Evolutionary conservation across 176 grass and related monocot genomes (phyloP).

Genomic region (Bonia amplexicaulis): DNA sequence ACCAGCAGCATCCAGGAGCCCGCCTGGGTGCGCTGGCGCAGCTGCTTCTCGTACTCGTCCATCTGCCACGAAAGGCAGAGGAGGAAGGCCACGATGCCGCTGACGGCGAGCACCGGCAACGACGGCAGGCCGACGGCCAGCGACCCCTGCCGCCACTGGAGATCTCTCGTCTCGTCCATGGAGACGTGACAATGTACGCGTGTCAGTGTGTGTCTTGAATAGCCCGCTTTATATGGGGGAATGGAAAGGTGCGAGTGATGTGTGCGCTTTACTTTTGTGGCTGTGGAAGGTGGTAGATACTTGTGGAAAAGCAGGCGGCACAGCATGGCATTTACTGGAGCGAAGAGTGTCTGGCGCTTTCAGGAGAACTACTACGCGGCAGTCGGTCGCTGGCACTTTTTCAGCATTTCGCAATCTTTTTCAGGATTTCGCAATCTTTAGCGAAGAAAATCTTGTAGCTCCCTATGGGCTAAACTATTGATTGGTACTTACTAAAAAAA

Average conservation of each 20-base stretch:
- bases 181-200: no score
- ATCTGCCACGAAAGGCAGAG: conserved; percentile 28
- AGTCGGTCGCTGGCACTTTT: background rate
- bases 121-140: background rate
- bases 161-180: conserved; percentile 3
- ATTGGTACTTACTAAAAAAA: no score
- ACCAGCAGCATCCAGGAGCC: conserved; percentile 3
- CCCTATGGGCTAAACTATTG: no score
- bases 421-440: background rate
- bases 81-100: conserved; percentile 14
- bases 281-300: background rate
- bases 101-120: background rate
- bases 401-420: background rate
- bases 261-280: background rate
- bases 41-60: conserved; percentile 30
- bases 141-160: background rate
- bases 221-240: background rate
- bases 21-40: conserved; percentile 1
- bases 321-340: background rate
- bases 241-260: no score
- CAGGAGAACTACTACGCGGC: background rate
- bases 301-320: background rate
- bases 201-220: no score
- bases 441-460: no score
- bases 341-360: background rate